Percentiles rank a stretch among this genome's conserved stretches.
Evolutionary conservation across 2,329 filamentous ascomycete species (phyloP).

Genomic region (Epichloe elymi): DNA sequence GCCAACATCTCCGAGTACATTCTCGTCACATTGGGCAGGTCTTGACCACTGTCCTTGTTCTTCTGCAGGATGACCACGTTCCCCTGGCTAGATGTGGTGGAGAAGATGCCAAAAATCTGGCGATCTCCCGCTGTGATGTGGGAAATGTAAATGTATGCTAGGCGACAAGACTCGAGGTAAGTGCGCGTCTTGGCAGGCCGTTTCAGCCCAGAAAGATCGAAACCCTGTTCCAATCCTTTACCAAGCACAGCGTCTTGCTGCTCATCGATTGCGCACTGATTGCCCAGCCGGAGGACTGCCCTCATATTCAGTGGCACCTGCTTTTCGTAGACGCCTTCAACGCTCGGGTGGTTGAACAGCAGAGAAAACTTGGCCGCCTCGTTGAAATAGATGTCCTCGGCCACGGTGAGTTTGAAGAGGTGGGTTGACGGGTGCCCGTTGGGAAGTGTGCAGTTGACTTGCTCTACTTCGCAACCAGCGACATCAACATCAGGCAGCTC

Average conservation of each 20-base stretch:
- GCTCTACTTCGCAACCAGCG: constrained; percentile 75
- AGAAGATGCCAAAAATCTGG: constrained; percentile 90
- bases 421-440: constrained; percentile 92
- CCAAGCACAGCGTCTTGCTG: constrained; percentile 81
- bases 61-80: constrained; percentile 82
- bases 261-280: constrained; percentile 86
- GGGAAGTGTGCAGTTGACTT: constrained; percentile 83
- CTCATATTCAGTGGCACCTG: constrained; percentile 78
- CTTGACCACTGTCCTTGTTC: constrained; percentile 61
- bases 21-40: constrained; percentile 79
- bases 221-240: constrained; percentile 84
- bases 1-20: constrained; percentile 70
- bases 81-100: constrained; percentile 64
- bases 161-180: constrained; percentile 61
- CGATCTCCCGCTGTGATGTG: constrained; percentile 84
- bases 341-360: constrained; percentile 82
- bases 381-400: constrained; percentile 75
- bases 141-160: constrained; percentile 84
- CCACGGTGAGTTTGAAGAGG: constrained; percentile 84
- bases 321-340: constrained; percentile 95
- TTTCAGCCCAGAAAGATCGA: constrained; percentile 68
- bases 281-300: constrained; percentile 80
- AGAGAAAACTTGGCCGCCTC: constrained; percentile 71
- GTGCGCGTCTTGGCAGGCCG: constrained; percentile 48
- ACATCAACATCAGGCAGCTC: constrained; percentile 84